These are phyloP conservation scores for Amylostereum chailletii DNA, from an alignment of 1,284 basidiomycete genomes.

Conservation along the genomic window DNA sequence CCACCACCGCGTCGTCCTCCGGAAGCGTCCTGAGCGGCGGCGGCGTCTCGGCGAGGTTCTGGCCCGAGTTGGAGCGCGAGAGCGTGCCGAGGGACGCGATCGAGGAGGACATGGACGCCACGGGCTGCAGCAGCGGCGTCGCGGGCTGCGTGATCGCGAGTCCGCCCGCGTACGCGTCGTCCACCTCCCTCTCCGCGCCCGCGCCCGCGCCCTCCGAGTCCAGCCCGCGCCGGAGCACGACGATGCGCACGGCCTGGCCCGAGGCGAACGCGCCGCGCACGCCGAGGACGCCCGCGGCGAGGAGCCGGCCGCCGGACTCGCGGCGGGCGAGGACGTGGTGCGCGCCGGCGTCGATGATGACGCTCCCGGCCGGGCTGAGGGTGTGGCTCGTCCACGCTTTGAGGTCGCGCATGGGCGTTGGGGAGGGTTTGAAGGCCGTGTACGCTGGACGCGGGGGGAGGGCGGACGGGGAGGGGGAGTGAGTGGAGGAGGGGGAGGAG, in stretches of 20 bases:
- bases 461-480: constrained; percentile 5
- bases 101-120: constrained; percentile 26
- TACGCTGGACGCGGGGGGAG: constrained; percentile 55
- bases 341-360: constrained; percentile 87
- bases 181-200: constrained; percentile 19
- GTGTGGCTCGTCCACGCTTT: constrained; percentile 97
- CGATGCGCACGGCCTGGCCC: constrained; percentile 87
- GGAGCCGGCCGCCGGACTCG: constrained; percentile 83
- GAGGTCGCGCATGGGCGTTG: constrained; percentile 75
- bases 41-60: constrained; percentile 24
- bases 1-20: constrained; percentile 20
- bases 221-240: constrained; percentile 39
- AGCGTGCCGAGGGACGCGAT: constrained; percentile 30
- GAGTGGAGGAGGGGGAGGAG: constrained; percentile 4
- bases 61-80: constrained; percentile 27
- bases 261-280: constrained; percentile 88
- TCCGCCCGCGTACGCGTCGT: constrained; percentile 18
- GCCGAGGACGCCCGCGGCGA: constrained; percentile 85
- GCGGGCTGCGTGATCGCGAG: constrained; percentile 27
- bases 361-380: constrained; percentile 77
- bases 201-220: constrained; percentile 14
- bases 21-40: constrained; percentile 14
- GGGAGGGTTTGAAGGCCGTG: constrained; percentile 79
- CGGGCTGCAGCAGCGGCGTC: constrained; percentile 28
- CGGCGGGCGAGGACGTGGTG: constrained; percentile 77